Evolutionary conservation across 371 early-diverging fungal genomes (phyloP).

Genomic region (Haplosporangium sp.): DNA sequence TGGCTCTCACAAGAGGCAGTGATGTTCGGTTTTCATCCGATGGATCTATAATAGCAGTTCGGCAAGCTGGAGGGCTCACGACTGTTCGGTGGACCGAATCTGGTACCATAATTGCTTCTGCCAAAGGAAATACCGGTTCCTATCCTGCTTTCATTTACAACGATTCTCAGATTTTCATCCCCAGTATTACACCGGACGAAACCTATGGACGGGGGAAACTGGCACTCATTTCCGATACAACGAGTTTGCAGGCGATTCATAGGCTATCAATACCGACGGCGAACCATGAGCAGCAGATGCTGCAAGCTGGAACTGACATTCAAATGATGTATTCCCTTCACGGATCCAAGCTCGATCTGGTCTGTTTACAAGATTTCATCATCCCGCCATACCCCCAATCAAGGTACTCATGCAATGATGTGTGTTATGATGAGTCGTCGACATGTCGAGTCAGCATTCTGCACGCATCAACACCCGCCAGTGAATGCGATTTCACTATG

Average conservation of each 20-base stretch:
- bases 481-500: not conserved
- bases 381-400: not conserved
- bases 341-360: conserved; percentile 4
- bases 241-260: not conserved
- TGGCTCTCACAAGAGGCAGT: not conserved
- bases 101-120: not conserved
- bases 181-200: not conserved
- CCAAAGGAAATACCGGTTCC: not conserved
- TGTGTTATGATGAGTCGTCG: not conserved
- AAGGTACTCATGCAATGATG: not conserved
- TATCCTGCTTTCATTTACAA: not conserved
- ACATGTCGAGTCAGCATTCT: not conserved
- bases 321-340: not conserved
- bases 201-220: not conserved
- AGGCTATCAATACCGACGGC: not conserved
- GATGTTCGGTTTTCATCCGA: not conserved
- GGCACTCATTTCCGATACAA: not conserved
- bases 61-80: not conserved
- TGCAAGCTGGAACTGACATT: too few species aligned
- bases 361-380: not conserved
- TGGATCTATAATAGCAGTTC: not conserved
- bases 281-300: not conserved
- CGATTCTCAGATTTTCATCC: not conserved
- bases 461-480: too few species aligned
- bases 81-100: not conserved